Conservation (phyloP, 192 early-diverging fungal species). For the Coemansia sp. region DNA sequence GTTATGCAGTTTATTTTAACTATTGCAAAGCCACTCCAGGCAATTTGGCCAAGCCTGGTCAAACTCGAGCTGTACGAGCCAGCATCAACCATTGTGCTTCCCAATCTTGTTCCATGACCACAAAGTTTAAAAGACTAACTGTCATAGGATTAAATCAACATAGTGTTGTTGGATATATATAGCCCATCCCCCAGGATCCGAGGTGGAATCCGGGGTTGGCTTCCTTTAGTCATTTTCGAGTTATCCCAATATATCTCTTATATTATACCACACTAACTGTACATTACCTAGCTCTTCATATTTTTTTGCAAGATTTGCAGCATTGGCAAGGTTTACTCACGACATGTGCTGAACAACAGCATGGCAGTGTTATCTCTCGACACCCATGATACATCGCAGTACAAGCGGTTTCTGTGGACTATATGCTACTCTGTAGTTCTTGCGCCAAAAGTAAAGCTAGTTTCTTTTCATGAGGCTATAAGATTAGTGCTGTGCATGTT, state of each 20-base stretch:
- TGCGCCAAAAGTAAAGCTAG: neutral
- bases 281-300: neutral
- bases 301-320: neutral
- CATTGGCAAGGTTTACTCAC: neutral
- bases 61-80: conserved; percentile 1
- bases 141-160: too few relatives aligned
- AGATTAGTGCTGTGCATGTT: neutral
- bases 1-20: neutral
- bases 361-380: neutral
- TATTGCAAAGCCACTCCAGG: neutral
- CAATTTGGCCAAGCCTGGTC: neutral
- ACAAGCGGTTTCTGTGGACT: neutral
- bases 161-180: too few relatives aligned
- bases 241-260: too few relatives aligned
- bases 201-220: too few relatives aligned
- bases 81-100: neutral
- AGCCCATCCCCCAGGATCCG: too few relatives aligned
- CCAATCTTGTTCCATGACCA: neutral
- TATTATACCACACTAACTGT: neutral
- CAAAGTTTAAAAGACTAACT: neutral
- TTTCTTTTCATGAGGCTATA: neutral
- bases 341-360: neutral
- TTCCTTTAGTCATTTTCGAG: too few relatives aligned
- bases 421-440: neutral
- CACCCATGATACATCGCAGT: neutral